Conservation (phyloP, 2,329 filamentous ascomycete species). For the Penicillium sp. region DNA sequence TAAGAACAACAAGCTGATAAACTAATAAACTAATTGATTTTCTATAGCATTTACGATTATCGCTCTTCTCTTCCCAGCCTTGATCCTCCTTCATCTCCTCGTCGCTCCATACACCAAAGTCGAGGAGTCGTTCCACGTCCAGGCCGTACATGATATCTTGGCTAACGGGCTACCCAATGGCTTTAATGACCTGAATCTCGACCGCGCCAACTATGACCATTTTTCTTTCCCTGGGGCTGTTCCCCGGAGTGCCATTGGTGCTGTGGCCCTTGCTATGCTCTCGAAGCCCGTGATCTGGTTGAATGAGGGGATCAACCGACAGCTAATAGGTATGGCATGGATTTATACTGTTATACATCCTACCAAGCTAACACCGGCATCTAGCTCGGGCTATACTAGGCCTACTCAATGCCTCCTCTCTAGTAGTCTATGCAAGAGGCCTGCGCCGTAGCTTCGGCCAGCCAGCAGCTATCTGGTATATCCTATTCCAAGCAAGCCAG, state of each 20-base stretch:
- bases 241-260: conserved; percentile 83
- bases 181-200: conserved; percentile 39
- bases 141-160: conserved; percentile 87
- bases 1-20: not conserved
- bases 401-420: conserved; percentile 66
- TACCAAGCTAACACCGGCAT: conserved; percentile 5
- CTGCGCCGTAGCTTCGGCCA: conserved; percentile 67
- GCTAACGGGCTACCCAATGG: conserved; percentile 71
- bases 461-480: conserved; percentile 72
- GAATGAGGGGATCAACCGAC: conserved; percentile 56
- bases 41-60: conserved; percentile 44
- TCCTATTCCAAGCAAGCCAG: conserved; percentile 73
- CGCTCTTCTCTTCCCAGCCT: conserved; percentile 57
- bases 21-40: not conserved
- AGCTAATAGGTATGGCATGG: conserved; percentile 51
- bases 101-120: conserved; percentile 91
- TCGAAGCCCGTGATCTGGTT: conserved; percentile 63
- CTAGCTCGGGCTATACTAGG: conserved; percentile 74
- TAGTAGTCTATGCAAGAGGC: conserved; percentile 64
- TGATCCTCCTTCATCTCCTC: conserved; percentile 67
- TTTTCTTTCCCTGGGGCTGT: conserved; percentile 86
- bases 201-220: conserved; percentile 76
- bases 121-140: conserved; percentile 97
- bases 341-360: not conserved
- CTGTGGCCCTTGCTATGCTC: conserved; percentile 71